Conservation (phyloP, 2,329 filamentous ascomycete genomes). For the Paracamarosporium sp. region DNA sequence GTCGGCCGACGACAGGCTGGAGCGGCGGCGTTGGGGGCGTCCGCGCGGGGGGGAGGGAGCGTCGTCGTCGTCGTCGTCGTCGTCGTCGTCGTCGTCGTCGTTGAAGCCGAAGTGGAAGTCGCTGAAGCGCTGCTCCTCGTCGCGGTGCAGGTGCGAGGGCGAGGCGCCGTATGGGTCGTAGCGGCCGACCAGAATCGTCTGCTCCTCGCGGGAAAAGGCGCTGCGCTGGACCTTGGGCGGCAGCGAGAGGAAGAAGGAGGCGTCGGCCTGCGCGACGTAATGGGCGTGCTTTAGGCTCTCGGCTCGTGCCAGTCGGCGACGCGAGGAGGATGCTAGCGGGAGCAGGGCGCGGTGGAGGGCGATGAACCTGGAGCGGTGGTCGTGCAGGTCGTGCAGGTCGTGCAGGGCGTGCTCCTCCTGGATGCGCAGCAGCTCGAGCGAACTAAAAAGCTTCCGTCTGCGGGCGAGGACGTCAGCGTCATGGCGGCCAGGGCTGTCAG, state of each 20-base stretch:
- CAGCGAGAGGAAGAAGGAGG: conserved; percentile 72
- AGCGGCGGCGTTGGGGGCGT: conserved; percentile 25
- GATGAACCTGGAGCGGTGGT: conserved; percentile 23
- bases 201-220: conserved; percentile 76
- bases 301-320: conserved; percentile 42
- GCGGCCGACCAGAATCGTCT: conserved; percentile 64
- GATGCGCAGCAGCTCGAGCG: conserved; percentile 72
- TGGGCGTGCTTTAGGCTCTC: conserved; percentile 35
- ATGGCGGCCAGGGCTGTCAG: conserved; percentile 30
- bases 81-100: not conserved
- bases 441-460: conserved; percentile 74
- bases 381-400: conserved; percentile 12
- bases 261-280: conserved; percentile 61
- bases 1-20: conserved; percentile 20
- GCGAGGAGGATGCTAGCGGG: conserved; percentile 25
- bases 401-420: conserved; percentile 56
- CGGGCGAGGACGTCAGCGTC: conserved; percentile 27
- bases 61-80: not conserved
- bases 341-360: conserved; percentile 25
- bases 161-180: conserved; percentile 43
- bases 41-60: conserved; percentile 11
- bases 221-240: conserved; percentile 76
- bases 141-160: conserved; percentile 34
- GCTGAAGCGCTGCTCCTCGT: conserved; percentile 37
- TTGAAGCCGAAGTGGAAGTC: conserved; percentile 41